phyloP scores from a whole-genome alignment of 768 basidiomycete species.

The Lactifluus pinguis region DNA sequence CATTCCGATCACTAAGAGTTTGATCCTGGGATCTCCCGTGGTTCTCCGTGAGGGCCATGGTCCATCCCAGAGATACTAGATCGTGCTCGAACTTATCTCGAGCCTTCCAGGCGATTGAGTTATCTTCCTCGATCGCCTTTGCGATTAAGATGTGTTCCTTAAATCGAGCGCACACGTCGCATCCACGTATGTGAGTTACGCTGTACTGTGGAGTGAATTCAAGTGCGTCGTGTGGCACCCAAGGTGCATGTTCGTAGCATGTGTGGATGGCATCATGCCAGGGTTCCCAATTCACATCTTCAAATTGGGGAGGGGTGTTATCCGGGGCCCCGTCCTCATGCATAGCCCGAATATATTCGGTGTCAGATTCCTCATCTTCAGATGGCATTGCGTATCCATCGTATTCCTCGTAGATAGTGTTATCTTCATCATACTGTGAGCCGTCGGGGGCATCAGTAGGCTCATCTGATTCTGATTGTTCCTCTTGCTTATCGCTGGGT shows the following conservation, averaged over 20 bases:
- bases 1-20: too few species aligned
- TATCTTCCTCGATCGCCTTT: background rate
- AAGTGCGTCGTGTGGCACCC: background rate
- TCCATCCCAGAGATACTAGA: background rate
- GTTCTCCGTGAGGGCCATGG: background rate
- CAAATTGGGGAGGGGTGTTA: too few species aligned
- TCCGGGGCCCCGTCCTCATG: too few species aligned
- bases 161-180: background rate
- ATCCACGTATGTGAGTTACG: background rate
- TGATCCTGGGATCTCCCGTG: too few species aligned
- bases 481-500: too few species aligned
- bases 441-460: background rate
- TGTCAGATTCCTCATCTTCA: background rate
- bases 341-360: too few species aligned
- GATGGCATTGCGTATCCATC: background rate
- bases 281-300: background rate
- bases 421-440: background rate
- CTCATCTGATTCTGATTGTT: too few species aligned
- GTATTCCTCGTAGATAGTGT: background rate
- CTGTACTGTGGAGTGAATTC: background rate
- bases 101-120: background rate
- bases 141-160: background rate
- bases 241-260: background rate
- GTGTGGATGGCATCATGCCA: fast-evolving
- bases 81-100: background rate